These are phyloP conservation scores for Colletotrichum plurivorum DNA, from an alignment of 2,329 filamentous ascomycete genomes.

Conservation along the genomic window DNA sequence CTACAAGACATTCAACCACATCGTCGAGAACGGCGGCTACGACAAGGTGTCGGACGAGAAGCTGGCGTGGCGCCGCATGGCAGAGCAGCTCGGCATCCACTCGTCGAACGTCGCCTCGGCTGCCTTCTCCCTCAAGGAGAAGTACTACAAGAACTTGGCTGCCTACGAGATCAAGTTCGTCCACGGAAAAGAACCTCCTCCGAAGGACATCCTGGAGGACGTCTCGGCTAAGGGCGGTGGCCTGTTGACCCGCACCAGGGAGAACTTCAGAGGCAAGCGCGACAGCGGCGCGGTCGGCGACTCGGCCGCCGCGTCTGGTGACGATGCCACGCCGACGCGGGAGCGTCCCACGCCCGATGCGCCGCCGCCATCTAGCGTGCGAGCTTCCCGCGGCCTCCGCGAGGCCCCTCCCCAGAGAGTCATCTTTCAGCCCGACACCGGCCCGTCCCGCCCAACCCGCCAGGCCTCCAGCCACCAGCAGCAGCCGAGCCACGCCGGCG, in stretches of 20 bases:
- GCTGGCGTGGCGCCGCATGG: slow-evolving; percentile 87
- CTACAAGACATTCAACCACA: slow-evolving; percentile 82
- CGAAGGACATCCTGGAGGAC: slow-evolving; percentile 89
- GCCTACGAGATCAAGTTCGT: slow-evolving; percentile 88
- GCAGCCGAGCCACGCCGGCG: slow-evolving; percentile 43
- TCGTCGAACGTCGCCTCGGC: slow-evolving; percentile 84
- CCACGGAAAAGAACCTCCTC: slow-evolving; percentile 85
- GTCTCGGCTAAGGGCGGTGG: slow-evolving; percentile 88
- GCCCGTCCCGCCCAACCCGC: slow-evolving; percentile 73
- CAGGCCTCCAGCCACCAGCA: slow-evolving; percentile 58
- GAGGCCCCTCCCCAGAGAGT: slow-evolving; percentile 89
- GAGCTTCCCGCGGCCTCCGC: slow-evolving; percentile 76
- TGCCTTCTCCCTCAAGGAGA: slow-evolving; percentile 87
- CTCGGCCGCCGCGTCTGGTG: slow-evolving; percentile 38
- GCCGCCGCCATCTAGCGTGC: slow-evolving; percentile 63
- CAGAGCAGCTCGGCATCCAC: slow-evolving; percentile 81
- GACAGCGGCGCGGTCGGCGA: slow-evolving; percentile 35
- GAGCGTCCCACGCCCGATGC: slow-evolving; percentile 66
- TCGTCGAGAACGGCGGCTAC: slow-evolving; percentile 85
- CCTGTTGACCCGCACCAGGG: slow-evolving; percentile 82
- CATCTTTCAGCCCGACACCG: slow-evolving; percentile 86
- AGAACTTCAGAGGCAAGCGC: slow-evolving; percentile 77
- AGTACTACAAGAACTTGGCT: slow-evolving; percentile 90
- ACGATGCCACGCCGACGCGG: slow-evolving; percentile 65
- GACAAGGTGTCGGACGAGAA: slow-evolving; percentile 88